These are phyloP conservation scores for Phytophthora uliginosa DNA, from an alignment of 352 stramenopile species.

Conservation along the genomic window DNA sequence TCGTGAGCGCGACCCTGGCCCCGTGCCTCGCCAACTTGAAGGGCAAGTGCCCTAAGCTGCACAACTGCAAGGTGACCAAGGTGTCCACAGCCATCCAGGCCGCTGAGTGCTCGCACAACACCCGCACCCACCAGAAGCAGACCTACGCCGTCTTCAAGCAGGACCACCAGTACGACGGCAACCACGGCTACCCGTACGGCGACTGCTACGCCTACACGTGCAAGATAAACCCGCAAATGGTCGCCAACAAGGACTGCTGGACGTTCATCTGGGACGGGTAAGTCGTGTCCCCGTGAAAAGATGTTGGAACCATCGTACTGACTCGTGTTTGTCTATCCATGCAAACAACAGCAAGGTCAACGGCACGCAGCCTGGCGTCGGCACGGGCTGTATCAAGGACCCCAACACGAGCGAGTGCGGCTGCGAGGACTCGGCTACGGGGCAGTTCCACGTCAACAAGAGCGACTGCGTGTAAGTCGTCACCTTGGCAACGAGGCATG, in stretches of 20 bases:
- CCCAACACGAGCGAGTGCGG: slow-evolving; percentile 33
- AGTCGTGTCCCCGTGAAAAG: neutral
- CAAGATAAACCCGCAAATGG: slow-evolving; percentile 23
- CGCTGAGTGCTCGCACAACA: slow-evolving; percentile 52
- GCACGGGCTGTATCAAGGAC: slow-evolving; percentile 43
- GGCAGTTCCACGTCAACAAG: slow-evolving; percentile 37
- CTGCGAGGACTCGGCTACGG: slow-evolving; percentile 41
- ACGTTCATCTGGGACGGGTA: slow-evolving; percentile 52
- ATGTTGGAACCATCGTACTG: neutral
- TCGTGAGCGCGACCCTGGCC: slow-evolving; percentile 40
- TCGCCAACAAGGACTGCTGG: slow-evolving; percentile 34
- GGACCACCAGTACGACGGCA: slow-evolving; percentile 45
- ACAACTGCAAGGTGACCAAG: slow-evolving; percentile 33
- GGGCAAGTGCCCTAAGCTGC: slow-evolving; percentile 28
- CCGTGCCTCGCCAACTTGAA: slow-evolving; percentile 32
- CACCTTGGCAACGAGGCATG: no score
- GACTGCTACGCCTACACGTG: slow-evolving; percentile 43
- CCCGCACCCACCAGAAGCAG: slow-evolving; percentile 37
- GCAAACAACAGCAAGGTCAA: slow-evolving; percentile 26
- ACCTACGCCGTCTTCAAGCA: slow-evolving; percentile 45
- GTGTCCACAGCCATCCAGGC: slow-evolving; percentile 41
- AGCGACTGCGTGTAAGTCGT: slow-evolving; percentile 26
- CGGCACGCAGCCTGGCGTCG: slow-evolving; percentile 18
- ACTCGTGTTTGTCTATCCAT: slow-evolving; percentile 4
- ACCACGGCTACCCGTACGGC: slow-evolving; percentile 44